These are phyloP conservation scores for Fusarium zealandicum DNA, from an alignment of 2,329 filamentous ascomycete genomes.

Conservation along the genomic window DNA sequence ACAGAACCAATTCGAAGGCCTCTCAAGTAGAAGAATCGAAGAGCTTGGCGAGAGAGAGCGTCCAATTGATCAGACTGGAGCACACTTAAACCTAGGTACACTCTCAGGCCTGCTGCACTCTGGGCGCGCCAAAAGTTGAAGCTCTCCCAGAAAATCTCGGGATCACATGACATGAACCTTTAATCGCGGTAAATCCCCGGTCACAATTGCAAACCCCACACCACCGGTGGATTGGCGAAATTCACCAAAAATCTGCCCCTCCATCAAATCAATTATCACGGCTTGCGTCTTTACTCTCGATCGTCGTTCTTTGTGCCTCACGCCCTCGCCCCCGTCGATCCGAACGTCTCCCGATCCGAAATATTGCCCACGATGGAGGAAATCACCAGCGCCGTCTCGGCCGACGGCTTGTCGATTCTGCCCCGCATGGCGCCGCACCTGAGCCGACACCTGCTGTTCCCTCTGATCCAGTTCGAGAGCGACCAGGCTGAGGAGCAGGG, in stretches of 20 bases:
- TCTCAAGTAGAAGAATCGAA: not conserved
- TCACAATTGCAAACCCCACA: slow-evolving; percentile 44
- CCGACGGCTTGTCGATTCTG: slow-evolving; percentile 79
- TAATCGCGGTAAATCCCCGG: slow-evolving; percentile 46
- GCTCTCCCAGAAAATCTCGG: slow-evolving; percentile 42
- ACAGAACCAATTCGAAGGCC: too few species aligned
- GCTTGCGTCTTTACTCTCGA: slow-evolving; percentile 34
- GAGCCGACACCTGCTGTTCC: slow-evolving; percentile 96
- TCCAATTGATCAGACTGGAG: slow-evolving; percentile 21
- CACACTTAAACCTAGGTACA: slow-evolving; percentile 11
- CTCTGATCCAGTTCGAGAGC: slow-evolving; percentile 89
- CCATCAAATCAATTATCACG: slow-evolving; percentile 43
- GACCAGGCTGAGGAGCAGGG: slow-evolving; percentile 80
- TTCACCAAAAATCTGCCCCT: slow-evolving; percentile 53
- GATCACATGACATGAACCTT: slow-evolving; percentile 49
- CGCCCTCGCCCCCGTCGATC: slow-evolving; percentile 16
- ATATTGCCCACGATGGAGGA: slow-evolving; percentile 48
- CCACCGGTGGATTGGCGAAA: slow-evolving; percentile 50
- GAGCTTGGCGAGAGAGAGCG: not conserved
- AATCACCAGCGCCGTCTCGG: slow-evolving; percentile 60
- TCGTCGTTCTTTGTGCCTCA: slow-evolving; percentile 26
- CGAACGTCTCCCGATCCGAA: slow-evolving; percentile 20
- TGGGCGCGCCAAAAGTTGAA: slow-evolving; percentile 29
- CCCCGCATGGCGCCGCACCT: slow-evolving; percentile 90
- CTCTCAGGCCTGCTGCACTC: slow-evolving; percentile 26